Conservation (phyloP, 1,284 basidiomycete genomes). For the Phenoliferia sp. region DNA sequence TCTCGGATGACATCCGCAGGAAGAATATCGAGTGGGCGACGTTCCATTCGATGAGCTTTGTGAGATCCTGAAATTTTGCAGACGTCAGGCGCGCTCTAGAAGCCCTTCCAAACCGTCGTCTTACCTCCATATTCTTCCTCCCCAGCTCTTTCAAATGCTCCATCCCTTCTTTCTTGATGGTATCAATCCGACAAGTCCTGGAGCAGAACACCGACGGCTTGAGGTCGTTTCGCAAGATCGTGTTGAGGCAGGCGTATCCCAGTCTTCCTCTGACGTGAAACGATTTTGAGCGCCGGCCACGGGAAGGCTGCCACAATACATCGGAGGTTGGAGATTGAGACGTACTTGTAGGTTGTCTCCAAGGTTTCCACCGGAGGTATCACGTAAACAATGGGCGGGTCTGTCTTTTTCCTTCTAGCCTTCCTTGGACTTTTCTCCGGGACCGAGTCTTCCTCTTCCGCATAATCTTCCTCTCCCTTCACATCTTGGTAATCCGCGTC, state of each 20-base stretch:
- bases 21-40: constrained; percentile 58
- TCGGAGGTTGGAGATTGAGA: neutral
- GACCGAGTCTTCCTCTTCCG: constrained; percentile 41
- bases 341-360: constrained; percentile 51
- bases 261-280: constrained; percentile 51
- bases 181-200: constrained; percentile 63
- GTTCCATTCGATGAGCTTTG: constrained; percentile 75
- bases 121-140: constrained; percentile 57
- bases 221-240: constrained; percentile 61
- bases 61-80: constrained; percentile 55
- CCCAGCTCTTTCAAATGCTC: constrained; percentile 75
- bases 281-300: constrained; percentile 1
- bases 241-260: constrained; percentile 70
- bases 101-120: neutral
- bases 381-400: constrained; percentile 58
- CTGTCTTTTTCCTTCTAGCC: constrained; percentile 48
- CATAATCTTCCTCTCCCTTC: no score
- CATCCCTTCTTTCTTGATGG: constrained; percentile 66
- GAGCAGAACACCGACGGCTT: constrained; percentile 69
- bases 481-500: no score
- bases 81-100: neutral
- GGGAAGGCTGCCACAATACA: no score
- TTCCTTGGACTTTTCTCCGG: constrained; percentile 14
- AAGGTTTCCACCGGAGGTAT: constrained; percentile 55
- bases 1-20: constrained; percentile 64